Percentiles rank a stretch among this genome's conserved stretches.
These are phyloP conservation scores for Grosmannia huntii DNA, from an alignment of 2,329 filamentous ascomycete genomes.

Conservation along the genomic window DNA sequence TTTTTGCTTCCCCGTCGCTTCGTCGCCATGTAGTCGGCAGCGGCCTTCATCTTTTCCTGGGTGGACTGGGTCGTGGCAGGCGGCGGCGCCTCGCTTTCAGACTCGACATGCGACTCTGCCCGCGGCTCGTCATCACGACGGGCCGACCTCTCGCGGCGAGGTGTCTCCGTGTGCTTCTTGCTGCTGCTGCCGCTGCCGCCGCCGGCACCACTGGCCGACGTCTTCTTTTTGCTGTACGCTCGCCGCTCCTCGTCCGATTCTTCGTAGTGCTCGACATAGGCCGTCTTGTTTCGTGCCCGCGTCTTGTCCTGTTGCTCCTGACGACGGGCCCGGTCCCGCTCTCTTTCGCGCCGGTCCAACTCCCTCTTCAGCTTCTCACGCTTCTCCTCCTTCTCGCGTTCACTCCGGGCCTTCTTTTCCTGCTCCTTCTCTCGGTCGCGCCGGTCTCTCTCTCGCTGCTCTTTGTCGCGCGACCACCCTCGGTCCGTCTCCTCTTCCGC, in stretches of 20 bases:
- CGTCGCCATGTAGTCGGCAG: conserved; percentile 13
- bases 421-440: conserved; percentile 23
- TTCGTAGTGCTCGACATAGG: conserved; percentile 15
- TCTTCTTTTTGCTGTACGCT: conserved; percentile 15
- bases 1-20: conserved; percentile 10
- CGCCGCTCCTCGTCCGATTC: conserved; percentile 16
- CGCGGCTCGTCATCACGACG: conserved; percentile 4
- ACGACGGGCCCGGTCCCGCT: conserved; percentile 14
- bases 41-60: conserved; percentile 9
- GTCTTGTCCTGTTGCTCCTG: conserved; percentile 17
- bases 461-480: conserved; percentile 20
- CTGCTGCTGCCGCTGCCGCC: conserved; percentile 10
- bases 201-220: background rate
- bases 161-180: conserved; percentile 17
- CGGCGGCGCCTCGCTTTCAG: background rate
- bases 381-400: conserved; percentile 17
- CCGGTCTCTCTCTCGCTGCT: conserved; percentile 18
- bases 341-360: conserved; percentile 15
- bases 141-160: conserved; percentile 12
- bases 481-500: conserved; percentile 13
- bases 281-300: conserved; percentile 11
- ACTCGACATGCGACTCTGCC: background rate
- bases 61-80: no score
- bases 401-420: conserved; percentile 13
- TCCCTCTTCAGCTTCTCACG: conserved; percentile 24